phyloP scores from a whole-genome alignment of 352 stramenopile species.

The Globisporangium spiculum region DNA sequence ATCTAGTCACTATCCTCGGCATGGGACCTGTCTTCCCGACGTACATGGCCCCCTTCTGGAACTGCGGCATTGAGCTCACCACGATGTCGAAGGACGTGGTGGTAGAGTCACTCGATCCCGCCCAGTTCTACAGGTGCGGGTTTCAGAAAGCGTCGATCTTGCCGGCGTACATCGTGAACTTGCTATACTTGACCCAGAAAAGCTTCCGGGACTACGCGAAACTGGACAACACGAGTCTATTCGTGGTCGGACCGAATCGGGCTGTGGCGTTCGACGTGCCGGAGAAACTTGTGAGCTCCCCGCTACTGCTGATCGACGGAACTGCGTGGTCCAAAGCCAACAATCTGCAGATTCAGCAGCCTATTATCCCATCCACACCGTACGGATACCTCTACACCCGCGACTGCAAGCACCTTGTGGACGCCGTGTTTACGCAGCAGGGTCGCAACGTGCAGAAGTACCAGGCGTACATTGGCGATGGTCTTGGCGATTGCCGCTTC shows the following conservation, averaged over 20 bases:
- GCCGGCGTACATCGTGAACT: conserved; percentile 32
- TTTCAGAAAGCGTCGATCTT: conserved; percentile 19
- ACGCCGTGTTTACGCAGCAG: conserved; percentile 24
- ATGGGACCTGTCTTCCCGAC: conserved; percentile 32
- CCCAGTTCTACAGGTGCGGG: conserved; percentile 24
- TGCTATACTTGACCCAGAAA: conserved; percentile 45
- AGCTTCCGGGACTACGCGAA: conserved; percentile 33
- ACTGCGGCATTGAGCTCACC: conserved; percentile 38
- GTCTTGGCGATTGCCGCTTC: conserved; percentile 31
- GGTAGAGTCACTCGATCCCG: conserved; percentile 22
- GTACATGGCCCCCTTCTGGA: conserved; percentile 41
- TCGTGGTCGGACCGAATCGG: conserved; percentile 29
- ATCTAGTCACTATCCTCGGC: conserved; percentile 29
- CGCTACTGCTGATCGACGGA: conserved; percentile 31
- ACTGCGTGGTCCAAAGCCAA: conserved; percentile 30
- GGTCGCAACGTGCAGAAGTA: conserved; percentile 49
- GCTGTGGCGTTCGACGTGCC: conserved; percentile 21
- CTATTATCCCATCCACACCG: conserved; percentile 17
- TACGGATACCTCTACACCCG: conserved; percentile 39
- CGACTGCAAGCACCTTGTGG: conserved; percentile 27
- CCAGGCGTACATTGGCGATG: conserved; percentile 37
- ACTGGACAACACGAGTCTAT: conserved; percentile 37
- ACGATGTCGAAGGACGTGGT: conserved; percentile 34
- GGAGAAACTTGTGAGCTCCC: conserved; percentile 27
- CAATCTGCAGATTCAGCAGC: neutral